These are phyloP conservation scores for Backusella tuberculispora DNA, from an alignment of 192 early-diverging fungal species.

Conservation along the genomic window DNA sequence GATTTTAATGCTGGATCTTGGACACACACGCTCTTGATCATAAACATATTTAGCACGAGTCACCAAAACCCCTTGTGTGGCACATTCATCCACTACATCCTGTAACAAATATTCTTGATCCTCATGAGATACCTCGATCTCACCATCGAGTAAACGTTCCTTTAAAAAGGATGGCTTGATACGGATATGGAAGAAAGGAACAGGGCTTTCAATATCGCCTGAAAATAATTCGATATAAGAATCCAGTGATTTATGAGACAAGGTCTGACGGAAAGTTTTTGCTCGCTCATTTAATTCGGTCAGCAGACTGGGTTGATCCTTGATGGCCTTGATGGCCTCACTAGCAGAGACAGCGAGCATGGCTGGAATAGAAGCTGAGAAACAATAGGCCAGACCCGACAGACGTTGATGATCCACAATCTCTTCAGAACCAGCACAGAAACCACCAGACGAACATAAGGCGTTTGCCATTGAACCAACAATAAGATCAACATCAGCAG, in stretches of 20 bases:
- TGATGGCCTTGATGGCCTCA: conserved; percentile 76
- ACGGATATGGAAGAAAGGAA: conserved; percentile 81
- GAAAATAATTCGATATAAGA: conserved; percentile 27
- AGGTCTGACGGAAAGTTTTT: conserved; percentile 53
- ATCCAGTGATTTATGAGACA: conserved; percentile 32
- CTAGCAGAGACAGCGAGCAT: conserved; percentile 89
- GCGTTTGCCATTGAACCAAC: conserved; percentile 82
- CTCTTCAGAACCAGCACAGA: conserved; percentile 86
- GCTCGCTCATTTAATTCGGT: conserved; percentile 67
- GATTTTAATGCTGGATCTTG: conserved; percentile 84
- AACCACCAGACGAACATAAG: conserved; percentile 87
- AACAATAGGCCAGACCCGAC: conserved; percentile 88
- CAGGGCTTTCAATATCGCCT: conserved; percentile 20
- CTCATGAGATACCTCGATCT: conserved; percentile 49
- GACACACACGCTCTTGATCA: conserved; percentile 75
- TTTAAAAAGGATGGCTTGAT: conserved; percentile 51
- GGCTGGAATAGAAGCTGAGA: conserved; percentile 93
- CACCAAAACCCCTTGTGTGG: conserved; percentile 84
- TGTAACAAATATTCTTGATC: conserved; percentile 81
- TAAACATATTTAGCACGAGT: conserved; percentile 87
- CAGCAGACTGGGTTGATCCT: conserved; percentile 53
- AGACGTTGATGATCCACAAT: conserved; percentile 92
- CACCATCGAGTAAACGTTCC: conserved; percentile 15
- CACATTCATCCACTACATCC: conserved; percentile 77
- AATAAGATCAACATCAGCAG: conserved; percentile 84